A percentile compares a stretch with the other conserved stretches of the same genome.
phyloP scores from a whole-genome alignment of 352 stramenopile genomes.

The Pythium volutum region DNA sequence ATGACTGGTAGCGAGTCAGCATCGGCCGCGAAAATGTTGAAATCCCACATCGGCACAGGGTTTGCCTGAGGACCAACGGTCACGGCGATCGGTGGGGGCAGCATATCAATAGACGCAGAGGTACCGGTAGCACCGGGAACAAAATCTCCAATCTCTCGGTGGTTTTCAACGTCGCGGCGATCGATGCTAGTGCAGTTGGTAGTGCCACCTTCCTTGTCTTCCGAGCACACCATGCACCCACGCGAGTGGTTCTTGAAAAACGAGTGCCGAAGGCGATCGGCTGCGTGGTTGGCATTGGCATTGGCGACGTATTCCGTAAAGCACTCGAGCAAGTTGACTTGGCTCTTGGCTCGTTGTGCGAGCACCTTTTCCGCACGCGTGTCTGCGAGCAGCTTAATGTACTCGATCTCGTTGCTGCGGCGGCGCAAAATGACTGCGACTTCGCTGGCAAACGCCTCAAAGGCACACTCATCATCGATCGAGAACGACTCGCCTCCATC shows the following conservation, averaged over 20 bases:
- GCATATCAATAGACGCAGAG: background rate
- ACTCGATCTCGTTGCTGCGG: slow-evolving; percentile 83
- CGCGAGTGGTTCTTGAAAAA: slow-evolving; percentile 48
- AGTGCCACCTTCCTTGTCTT: slow-evolving; percentile 24
- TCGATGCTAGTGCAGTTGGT: slow-evolving; percentile 23
- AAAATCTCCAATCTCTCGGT: slow-evolving; percentile 4
- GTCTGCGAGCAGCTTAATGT: slow-evolving; percentile 86
- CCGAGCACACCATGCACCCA: slow-evolving; percentile 37
- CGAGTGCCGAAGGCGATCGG: slow-evolving; percentile 53
- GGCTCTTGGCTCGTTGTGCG: slow-evolving; percentile 61
- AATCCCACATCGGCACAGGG: slow-evolving; percentile 58
- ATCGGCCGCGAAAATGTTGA: slow-evolving; percentile 76
- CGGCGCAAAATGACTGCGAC: slow-evolving; percentile 83
- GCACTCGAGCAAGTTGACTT: slow-evolving; percentile 74
- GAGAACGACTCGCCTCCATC: slow-evolving; percentile 65
- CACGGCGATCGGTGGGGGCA: slow-evolving; percentile 10
- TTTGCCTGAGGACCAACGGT: slow-evolving; percentile 5
- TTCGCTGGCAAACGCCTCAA: slow-evolving; percentile 83
- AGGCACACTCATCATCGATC: slow-evolving; percentile 82
- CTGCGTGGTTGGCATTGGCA: slow-evolving; percentile 39
- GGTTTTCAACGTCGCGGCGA: slow-evolving; percentile 12
- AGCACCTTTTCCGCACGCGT: slow-evolving; percentile 71
- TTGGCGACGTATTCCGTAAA: slow-evolving; percentile 74
- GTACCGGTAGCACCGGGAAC: background rate
- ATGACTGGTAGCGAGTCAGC: slow-evolving; percentile 45